phyloP scores from a whole-genome alignment of 140 eudicot genomes.

The Anethum foeniculum region DNA sequence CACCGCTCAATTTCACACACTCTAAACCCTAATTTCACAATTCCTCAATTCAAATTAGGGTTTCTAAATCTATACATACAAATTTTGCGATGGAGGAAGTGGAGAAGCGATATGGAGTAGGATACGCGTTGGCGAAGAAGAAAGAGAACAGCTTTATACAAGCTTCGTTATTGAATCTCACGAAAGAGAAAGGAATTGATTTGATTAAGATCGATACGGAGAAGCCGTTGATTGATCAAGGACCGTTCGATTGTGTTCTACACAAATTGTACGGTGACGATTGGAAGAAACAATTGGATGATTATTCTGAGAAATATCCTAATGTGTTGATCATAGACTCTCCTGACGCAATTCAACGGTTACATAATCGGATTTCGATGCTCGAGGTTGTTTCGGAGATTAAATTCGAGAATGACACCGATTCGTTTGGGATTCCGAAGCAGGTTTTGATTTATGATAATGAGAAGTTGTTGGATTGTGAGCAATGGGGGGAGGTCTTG shows the following conservation, averaged over 20 bases:
- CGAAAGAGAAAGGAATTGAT: conserved; percentile 48
- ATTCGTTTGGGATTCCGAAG: conserved; percentile 53
- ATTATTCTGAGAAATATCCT: conserved; percentile 31
- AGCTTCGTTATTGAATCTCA: conserved; percentile 33
- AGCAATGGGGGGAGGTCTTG: conserved; percentile 27
- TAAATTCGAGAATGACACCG: conserved; percentile 5
- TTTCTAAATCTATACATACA: neutral
- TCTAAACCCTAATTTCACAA: conserved; percentile 4
- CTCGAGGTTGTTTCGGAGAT: conserved; percentile 40
- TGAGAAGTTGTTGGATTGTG: conserved; percentile 15
- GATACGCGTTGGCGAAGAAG: conserved; percentile 61
- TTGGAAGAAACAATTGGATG: conserved; percentile 42
- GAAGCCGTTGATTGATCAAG: conserved; percentile 49
- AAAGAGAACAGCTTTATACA: conserved; percentile 51
- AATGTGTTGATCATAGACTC: conserved; percentile 35
- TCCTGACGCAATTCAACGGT: conserved; percentile 40
- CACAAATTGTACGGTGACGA: conserved; percentile 56
- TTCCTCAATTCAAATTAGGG: neutral
- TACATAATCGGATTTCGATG: conserved; percentile 59
- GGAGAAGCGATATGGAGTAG: conserved; percentile 36
- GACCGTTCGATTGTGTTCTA: conserved; percentile 59
- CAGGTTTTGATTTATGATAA: conserved; percentile 48
- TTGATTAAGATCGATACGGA: conserved; percentile 38
- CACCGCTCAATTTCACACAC: neutral
- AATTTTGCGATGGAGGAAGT: conserved; percentile 25